Percentiles rank a stretch among this genome's conserved stretches.
Conservation (phyloP, 441 rosid genomes). For the Gossypium lobatum region DNA sequence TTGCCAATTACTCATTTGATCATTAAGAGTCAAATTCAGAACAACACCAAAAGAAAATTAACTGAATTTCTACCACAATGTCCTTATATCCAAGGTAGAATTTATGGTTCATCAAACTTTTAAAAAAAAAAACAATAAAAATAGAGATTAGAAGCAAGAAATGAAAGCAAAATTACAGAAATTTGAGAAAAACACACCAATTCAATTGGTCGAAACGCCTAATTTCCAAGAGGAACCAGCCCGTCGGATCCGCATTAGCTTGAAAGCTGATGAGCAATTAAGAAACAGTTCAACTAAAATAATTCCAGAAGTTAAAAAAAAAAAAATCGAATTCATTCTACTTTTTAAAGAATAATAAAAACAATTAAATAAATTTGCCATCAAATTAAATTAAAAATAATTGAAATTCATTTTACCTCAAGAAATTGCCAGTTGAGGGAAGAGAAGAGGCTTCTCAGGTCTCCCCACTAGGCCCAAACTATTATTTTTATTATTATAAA, state of each 20-base stretch:
- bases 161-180: conserved; percentile 11
- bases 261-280: conserved; percentile 17
- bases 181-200: conserved; percentile 24
- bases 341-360: neutral
- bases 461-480: conserved; percentile 11
- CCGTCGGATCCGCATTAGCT: conserved; percentile 28
- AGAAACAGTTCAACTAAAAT: neutral
- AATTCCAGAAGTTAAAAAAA: neutral
- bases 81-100: neutral
- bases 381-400: neutral
- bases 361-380: neutral
- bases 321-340: neutral
- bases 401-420: conserved; percentile 9
- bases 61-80: neutral
- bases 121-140: neutral
- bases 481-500: neutral
- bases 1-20: conserved; percentile 9
- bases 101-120: neutral
- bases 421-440: conserved; percentile 13
- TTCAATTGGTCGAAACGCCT: conserved; percentile 11
- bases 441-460: conserved; percentile 5
- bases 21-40: conserved; percentile 9
- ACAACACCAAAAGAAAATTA: conserved; percentile 6
- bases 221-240: conserved; percentile 8
- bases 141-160: neutral